Conservation (phyloP, 306 rosid genomes). For the Comarum palustre region DNA sequence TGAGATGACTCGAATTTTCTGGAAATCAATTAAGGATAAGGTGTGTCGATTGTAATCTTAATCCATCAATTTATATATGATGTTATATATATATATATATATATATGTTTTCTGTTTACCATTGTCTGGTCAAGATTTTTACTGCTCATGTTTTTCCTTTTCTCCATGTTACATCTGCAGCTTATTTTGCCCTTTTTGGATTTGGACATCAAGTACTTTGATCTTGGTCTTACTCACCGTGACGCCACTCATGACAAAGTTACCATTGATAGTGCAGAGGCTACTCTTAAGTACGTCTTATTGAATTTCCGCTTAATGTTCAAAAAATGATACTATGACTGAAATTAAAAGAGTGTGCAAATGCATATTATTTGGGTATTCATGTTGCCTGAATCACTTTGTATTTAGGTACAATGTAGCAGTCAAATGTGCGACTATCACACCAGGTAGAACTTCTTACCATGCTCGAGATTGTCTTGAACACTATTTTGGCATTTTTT, state of each 20-base stretch:
- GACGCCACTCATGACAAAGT: constrained; percentile 92
- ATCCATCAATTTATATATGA: no score
- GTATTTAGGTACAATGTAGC: constrained; percentile 85
- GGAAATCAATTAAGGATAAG: constrained; percentile 95
- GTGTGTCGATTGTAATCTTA: constrained; percentile 30
- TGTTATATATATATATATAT: no score
- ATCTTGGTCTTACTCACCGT: constrained; percentile 90
- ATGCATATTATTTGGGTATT: not conserved
- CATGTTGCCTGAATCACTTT: constrained; percentile 16
- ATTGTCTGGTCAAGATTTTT: constrained; percentile 8
- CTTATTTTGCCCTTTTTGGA: constrained; percentile 94
- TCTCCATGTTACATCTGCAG: constrained; percentile 33
- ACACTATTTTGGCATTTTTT: not conserved
- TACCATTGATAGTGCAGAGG: constrained; percentile 94
- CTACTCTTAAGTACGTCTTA: constrained; percentile 80
- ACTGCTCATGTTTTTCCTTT: not conserved
- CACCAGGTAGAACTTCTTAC: constrained; percentile 63
- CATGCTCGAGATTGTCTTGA: not conserved
- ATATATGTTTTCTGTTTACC: no score
- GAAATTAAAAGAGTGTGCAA: no score
- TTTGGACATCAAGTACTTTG: constrained; percentile 94
- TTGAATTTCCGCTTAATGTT: not conserved
- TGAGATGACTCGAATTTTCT: constrained; percentile 94
- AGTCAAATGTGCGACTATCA: constrained; percentile 96
- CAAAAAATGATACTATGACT: not conserved